Evolutionary conservation across 2,329 filamentous ascomycete species (phyloP).

Genomic region (Metarhizium guizhouense): DNA sequence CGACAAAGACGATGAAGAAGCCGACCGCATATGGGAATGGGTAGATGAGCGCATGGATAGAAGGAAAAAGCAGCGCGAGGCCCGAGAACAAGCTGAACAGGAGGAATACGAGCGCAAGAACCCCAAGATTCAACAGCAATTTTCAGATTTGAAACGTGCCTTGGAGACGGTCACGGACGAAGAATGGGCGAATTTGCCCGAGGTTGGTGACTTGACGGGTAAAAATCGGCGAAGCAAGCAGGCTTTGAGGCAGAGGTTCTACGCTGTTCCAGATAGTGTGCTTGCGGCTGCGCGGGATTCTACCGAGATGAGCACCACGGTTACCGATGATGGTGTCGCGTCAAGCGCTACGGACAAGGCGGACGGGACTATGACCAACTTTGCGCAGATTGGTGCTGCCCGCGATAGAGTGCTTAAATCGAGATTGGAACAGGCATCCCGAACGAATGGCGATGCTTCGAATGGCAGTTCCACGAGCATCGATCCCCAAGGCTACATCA

Average conservation of each 20-base stretch:
- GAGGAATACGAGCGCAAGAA: slow-evolving; percentile 97
- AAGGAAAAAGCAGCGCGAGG: slow-evolving; percentile 85
- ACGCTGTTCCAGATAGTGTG: slow-evolving; percentile 94
- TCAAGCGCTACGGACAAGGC: slow-evolving; percentile 32
- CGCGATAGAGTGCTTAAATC: slow-evolving; percentile 93
- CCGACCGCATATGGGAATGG: slow-evolving; percentile 88
- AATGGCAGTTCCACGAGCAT: slow-evolving; percentile 81
- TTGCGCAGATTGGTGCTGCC: slow-evolving; percentile 92
- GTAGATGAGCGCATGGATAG: slow-evolving; percentile 97
- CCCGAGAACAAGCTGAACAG: slow-evolving; percentile 79
- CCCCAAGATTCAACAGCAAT: slow-evolving; percentile 96
- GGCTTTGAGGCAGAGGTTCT: slow-evolving; percentile 76
- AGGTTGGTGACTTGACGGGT: slow-evolving; percentile 92
- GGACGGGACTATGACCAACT: slow-evolving; percentile 95
- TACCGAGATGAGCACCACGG: slow-evolving; percentile 75
- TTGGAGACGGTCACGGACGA: slow-evolving; percentile 85
- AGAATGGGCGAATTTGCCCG: slow-evolving; percentile 91
- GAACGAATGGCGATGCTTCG: slow-evolving; percentile 55
- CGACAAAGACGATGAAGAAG: slow-evolving; percentile 96
- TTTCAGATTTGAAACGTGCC: slow-evolving; percentile 88
- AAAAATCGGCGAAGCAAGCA: slow-evolving; percentile 83
- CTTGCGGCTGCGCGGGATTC: slow-evolving; percentile 77
- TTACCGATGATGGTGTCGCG: slow-evolving; percentile 68
- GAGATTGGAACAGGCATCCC: slow-evolving; percentile 81
- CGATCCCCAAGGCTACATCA: slow-evolving; percentile 92